Evolutionary conservation across 176 grass and related monocot species (phyloP), one percentile per base, ranked within the genome.

Genomic region (Echinochloa phyllopogon): DNA sequence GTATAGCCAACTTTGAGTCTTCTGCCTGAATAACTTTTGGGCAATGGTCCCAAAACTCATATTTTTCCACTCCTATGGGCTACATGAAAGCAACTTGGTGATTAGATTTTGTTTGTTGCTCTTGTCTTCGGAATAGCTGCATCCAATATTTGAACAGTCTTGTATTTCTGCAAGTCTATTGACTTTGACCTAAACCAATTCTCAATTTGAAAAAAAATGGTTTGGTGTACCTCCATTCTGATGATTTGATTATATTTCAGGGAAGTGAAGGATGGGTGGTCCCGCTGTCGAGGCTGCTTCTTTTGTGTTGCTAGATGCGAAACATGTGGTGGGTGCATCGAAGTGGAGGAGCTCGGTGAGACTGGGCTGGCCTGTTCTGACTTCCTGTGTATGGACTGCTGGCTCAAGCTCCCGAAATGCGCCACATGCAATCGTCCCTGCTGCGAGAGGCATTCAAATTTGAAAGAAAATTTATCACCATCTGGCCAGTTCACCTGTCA

Each of bases 271-370:
- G 79, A 86, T 16, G 62, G 69, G 39, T 56, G 78, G 81, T 25
- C 29, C 15, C 69, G 47, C 48, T 96, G 93, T 17, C 74, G 93
- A 81, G 96, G 91, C 15, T 96, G 96, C 66, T 89, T 89, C 88
- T 99, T 91, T 64, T 94, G 91, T 58, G 79, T 99, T 62, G 71
- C 96, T 79, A 91, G 93, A 89, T 99, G 96, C 13, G 93, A 99
- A 74, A 89, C 83, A 49, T 94, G 96, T 44, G 96, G 93, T 82
- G 89, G 89, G 25, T 99, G 96, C 80, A 90, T 94, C 49, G 79
- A 87, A 65, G 64, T 82, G 42, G 87, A 94, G 18, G 83, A 96
- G 83, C 58, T 83, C 6, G 18, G 45, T 7, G 86, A 89, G 33
- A 77, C 64, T 81, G 84, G 85, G 50, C 83, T 87, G 23, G 91